Percentiles rank a stretch among this genome's conserved stretches.
phyloP scores from a whole-genome alignment of 352 stramenopile genomes.

The Pythium pectinolyticum region DNA sequence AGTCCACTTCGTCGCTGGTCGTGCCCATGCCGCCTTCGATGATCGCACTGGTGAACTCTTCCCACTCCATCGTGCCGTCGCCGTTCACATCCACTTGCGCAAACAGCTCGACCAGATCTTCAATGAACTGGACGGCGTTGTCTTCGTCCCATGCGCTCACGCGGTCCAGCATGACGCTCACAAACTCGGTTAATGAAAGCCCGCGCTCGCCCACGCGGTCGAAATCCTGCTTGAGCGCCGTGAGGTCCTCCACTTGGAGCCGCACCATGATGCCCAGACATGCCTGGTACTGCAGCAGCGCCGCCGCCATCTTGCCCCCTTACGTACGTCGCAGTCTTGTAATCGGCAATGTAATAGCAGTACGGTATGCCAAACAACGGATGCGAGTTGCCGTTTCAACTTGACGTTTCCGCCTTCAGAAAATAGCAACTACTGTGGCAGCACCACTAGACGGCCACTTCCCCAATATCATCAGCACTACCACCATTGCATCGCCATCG shows the following conservation, averaged over 20 bases:
- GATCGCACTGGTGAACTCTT: conserved; percentile 81
- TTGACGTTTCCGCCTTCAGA: conserved; percentile 11
- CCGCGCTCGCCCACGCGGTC: conserved; percentile 48
- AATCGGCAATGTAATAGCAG: too few relatives aligned
- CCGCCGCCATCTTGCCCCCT: conserved; percentile 37
- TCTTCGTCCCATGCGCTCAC: conserved; percentile 52
- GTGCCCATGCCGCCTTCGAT: conserved; percentile 78
- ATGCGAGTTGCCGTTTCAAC: conserved; percentile 4
- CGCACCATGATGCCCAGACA: conserved; percentile 80
- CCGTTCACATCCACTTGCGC: conserved; percentile 77
- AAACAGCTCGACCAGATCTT: conserved; percentile 79
- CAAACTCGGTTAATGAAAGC: conserved; percentile 60
- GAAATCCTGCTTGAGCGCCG: conserved; percentile 66
- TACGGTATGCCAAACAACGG: too few relatives aligned
- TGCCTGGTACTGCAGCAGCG: conserved; percentile 70
- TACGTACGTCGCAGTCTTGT: too few relatives aligned
- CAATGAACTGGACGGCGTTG: conserved; percentile 60
- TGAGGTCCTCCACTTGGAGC: conserved; percentile 68
- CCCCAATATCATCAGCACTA: background rate
- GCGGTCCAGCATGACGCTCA: conserved; percentile 70
- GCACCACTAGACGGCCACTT: background rate
- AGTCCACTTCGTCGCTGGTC: conserved; percentile 38
- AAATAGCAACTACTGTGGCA: conserved; percentile 1
- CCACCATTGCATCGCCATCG: too few relatives aligned
- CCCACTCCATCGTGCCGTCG: conserved; percentile 80